A percentile compares a stretch with the other conserved stretches of the same genome.
Conservation (phyloP, 345 rosid genomes). For the Geranium rotundifolium region DNA sequence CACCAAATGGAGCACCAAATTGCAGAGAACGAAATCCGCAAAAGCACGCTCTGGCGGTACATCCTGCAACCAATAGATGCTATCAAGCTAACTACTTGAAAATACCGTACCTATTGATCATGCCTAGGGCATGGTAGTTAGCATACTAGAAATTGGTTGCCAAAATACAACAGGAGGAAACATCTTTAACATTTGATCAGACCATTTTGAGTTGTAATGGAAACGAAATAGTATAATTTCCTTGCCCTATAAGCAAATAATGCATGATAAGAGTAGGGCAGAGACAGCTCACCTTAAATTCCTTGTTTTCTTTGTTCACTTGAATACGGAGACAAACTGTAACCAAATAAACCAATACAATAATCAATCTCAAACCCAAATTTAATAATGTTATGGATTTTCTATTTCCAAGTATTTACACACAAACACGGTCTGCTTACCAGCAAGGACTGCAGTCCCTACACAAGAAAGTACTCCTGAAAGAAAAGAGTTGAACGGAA, state of each 20-base stretch:
- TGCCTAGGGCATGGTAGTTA: too few species aligned
- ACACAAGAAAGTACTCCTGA: conserved; percentile 96
- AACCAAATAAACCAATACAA: conserved; percentile 3
- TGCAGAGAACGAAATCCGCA: conserved; percentile 41
- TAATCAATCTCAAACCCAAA: conserved; percentile 8
- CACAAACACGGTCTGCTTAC: conserved; percentile 25
- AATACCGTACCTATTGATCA: not conserved
- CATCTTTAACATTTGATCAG: not conserved
- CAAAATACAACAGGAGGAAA: not conserved
- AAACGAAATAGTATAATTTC: not conserved
- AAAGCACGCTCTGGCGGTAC: conserved; percentile 37
- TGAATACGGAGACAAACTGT: conserved; percentile 98
- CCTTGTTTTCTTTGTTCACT: conserved; percentile 99
- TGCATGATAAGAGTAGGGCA: too few species aligned
- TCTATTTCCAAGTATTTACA: not conserved
- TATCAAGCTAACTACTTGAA: not conserved
- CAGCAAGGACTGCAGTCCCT: conserved; percentile 98
- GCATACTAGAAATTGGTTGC: not conserved
- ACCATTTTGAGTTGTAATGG: not conserved
- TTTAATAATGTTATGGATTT: not conserved
- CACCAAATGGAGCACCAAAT: conserved; percentile 39
- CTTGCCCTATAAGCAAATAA: too few species aligned
- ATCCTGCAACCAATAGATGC: conserved; percentile 17
- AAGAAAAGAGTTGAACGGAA: conserved; percentile 97
- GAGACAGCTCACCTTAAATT: conserved; percentile 49